phyloP scores from a whole-genome alignment of 148 eudicot genomes.

The Dianthus caryophyllus region DNA sequence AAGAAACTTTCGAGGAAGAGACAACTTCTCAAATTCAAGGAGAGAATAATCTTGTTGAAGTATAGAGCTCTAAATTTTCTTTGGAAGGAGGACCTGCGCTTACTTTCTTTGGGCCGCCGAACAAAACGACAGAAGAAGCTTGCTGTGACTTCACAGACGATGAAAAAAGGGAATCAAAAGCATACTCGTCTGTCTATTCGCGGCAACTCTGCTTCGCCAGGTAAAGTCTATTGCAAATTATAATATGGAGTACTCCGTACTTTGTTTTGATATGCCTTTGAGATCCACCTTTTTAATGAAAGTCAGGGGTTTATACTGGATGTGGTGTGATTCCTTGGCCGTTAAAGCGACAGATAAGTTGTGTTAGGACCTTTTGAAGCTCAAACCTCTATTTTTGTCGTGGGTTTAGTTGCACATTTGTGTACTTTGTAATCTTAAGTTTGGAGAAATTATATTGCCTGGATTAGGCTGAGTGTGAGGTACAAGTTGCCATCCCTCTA shows the following conservation, averaged over 20 bases:
- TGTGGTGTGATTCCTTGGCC: too few species aligned
- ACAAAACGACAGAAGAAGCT: slow-evolving; percentile 58
- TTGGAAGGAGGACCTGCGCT: slow-evolving; percentile 74
- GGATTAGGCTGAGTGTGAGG: too few species aligned
- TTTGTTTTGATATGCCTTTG: not conserved
- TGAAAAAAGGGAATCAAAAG: slow-evolving; percentile 42
- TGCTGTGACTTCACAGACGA: slow-evolving; percentile 39
- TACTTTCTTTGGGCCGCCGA: slow-evolving; percentile 46
- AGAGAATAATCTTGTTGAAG: slow-evolving; percentile 60
- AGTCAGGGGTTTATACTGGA: not conserved
- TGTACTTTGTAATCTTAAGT: too few species aligned
- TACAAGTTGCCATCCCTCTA: too few species aligned
- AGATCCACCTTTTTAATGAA: not conserved
- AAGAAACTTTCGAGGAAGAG: slow-evolving; percentile 49
- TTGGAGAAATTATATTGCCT: too few species aligned
- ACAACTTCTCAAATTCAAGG: slow-evolving; percentile 49
- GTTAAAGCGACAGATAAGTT: too few species aligned
- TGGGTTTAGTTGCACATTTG: too few species aligned
- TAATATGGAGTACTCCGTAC: not conserved
- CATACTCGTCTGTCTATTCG: slow-evolving; percentile 56
- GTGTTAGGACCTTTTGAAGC: too few species aligned
- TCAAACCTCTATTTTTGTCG: too few species aligned
- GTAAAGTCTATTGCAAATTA: slow-evolving; percentile 28
- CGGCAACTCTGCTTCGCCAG: slow-evolving; percentile 46
- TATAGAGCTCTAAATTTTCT: slow-evolving; percentile 58